These are phyloP conservation scores for Wickerhamomyces chambardii DNA, from an alignment of 805 yeast species.

Conservation along the genomic window DNA sequence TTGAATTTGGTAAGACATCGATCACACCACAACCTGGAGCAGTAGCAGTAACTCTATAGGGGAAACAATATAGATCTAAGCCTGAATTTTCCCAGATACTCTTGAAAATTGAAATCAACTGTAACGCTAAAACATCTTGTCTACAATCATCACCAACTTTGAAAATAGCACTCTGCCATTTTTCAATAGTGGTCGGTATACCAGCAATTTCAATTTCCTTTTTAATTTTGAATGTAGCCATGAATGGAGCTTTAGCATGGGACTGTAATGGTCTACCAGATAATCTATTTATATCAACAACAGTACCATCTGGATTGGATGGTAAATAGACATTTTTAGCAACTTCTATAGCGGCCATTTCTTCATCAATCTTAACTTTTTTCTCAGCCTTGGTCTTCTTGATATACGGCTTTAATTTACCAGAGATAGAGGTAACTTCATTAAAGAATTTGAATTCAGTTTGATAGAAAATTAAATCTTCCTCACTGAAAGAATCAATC, in stretches of 20 bases:
- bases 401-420: slow-evolving; percentile 89
- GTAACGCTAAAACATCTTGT: slow-evolving; percentile 92
- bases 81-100: slow-evolving; percentile 87
- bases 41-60: slow-evolving; percentile 94
- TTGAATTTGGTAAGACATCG: slow-evolving; percentile 92
- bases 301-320: slow-evolving; percentile 93
- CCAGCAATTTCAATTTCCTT: slow-evolving; percentile 40
- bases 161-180: slow-evolving; percentile 93
- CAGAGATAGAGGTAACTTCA: slow-evolving; percentile 89
- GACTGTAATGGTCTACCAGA: slow-evolving; percentile 94
- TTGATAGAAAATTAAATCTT: slow-evolving; percentile 62
- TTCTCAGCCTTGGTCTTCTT: slow-evolving; percentile 93
- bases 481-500: slow-evolving; percentile 48
- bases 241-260: slow-evolving; percentile 97
- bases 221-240: slow-evolving; percentile 89
- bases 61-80: slow-evolving; percentile 83
- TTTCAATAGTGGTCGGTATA: slow-evolving; percentile 39
- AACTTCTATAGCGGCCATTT: slow-evolving; percentile 71
- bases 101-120: slow-evolving; percentile 83
- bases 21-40: slow-evolving; percentile 99
- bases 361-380: slow-evolving; percentile 93
- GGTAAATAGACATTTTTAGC: slow-evolving; percentile 87
- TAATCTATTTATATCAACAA: slow-evolving; percentile 82
- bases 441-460: slow-evolving; percentile 84
- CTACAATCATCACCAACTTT: slow-evolving; percentile 99